Percentiles rank a stretch among this genome's conserved stretches.
Conservation (phyloP, 768 basidiomycete species). For the Agrocybe chaxingu region DNA sequence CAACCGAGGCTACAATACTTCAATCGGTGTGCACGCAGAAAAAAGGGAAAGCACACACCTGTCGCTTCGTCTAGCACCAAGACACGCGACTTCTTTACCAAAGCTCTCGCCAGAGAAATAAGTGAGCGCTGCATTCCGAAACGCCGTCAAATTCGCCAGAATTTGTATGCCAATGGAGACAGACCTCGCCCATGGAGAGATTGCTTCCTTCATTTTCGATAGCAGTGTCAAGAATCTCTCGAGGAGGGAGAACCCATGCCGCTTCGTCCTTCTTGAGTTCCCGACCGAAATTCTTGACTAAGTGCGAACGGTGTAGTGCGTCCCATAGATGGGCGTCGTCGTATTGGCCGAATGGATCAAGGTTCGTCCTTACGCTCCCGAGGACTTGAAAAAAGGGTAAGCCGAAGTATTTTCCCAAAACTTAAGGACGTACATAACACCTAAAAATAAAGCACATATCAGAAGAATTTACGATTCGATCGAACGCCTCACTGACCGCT, state of each 20-base stretch:
- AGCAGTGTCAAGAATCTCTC: conserved; percentile 75
- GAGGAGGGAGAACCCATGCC: conserved; percentile 38
- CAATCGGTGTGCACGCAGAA: background rate
- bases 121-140: conserved; percentile 55
- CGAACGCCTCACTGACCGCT: conserved; percentile 44
- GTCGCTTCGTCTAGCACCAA: conserved; percentile 91
- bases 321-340: conserved; percentile 85
- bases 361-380: conserved; percentile 78
- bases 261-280: conserved; percentile 22
- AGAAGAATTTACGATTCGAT: background rate
- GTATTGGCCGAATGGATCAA: conserved; percentile 82
- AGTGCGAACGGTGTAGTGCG: conserved; percentile 80
- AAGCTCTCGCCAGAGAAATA: conserved; percentile 81
- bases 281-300: conserved; percentile 34
- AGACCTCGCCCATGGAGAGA: conserved; percentile 66
- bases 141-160: background rate
- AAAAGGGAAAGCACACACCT: conserved; percentile 29
- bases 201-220: conserved; percentile 87
- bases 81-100: conserved; percentile 80
- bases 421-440: conserved; percentile 19
- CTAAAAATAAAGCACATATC: conserved; percentile 5
- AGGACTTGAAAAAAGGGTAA: conserved; percentile 42
- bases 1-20: conserved; percentile 59
- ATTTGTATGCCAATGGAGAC: conserved; percentile 9
- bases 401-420: conserved; percentile 36